phyloP scores from a whole-genome alignment of 371 early-diverging fungal species.

The Choanephora cucurbitarum region DNA sequence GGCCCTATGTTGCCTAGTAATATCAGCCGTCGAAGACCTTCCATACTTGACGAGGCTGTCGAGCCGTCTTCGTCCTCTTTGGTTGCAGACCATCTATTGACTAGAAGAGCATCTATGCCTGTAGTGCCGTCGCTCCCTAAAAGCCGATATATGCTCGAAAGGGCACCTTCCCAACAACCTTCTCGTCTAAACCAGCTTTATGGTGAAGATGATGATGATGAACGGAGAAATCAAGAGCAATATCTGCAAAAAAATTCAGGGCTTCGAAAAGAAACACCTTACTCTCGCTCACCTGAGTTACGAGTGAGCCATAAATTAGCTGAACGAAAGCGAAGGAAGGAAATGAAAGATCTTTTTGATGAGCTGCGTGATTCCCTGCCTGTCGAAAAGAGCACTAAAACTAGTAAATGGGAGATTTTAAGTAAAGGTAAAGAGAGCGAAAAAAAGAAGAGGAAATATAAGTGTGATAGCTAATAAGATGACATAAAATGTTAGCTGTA shows the following conservation, averaged over 20 bases:
- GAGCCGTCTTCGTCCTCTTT: conserved; percentile 6
- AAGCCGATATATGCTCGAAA: too few relatives aligned
- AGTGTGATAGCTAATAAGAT: not conserved
- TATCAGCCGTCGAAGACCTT: conserved; percentile 26
- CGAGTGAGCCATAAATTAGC: conserved; percentile 82
- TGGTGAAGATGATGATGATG: not conserved
- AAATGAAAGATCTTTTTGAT: conserved; percentile 90
- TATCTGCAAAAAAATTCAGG: too few relatives aligned
- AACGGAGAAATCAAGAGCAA: conserved; percentile 8
- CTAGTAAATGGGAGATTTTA: conserved; percentile 87
- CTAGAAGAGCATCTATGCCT: conserved; percentile 56
- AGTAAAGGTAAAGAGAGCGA: conserved; percentile 62
- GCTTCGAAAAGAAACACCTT: conserved; percentile 56
- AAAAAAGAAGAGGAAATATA: too few relatives aligned
- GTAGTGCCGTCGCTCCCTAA: conserved; percentile 31
- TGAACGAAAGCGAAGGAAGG: conserved; percentile 81
- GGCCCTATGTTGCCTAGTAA: conserved; percentile 28
- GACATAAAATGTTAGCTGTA: conserved; percentile 35
- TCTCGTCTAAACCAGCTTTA: not conserved
- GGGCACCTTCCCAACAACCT: conserved; percentile 2
- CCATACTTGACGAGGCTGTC: conserved; percentile 27
- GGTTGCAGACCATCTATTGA: conserved; percentile 13
- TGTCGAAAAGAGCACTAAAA: conserved; percentile 71
- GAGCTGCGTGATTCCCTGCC: conserved; percentile 76
- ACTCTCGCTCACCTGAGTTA: conserved; percentile 69